Evolutionary conservation across 176 grass and related monocot genomes (phyloP).

Genomic region (Triticum timopheevii): DNA sequence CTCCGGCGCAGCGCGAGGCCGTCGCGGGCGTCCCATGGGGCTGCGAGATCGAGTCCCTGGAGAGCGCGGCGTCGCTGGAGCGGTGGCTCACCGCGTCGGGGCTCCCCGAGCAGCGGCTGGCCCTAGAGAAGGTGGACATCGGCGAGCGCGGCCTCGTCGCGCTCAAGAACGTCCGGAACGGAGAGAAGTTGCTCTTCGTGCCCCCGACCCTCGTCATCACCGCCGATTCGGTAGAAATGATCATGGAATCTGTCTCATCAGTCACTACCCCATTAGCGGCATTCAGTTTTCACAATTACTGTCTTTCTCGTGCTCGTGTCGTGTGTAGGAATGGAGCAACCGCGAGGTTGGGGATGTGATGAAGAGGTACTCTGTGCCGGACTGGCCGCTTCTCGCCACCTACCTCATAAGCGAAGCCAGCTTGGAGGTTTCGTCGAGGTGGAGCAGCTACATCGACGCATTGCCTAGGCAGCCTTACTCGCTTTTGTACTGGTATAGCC

Average conservation of each 20-base stretch:
- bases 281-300: slow-evolving; percentile 1
- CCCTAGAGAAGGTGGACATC: slow-evolving; percentile 66
- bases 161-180: slow-evolving; percentile 85
- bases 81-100: slow-evolving; percentile 79
- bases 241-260: not conserved
- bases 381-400: slow-evolving; percentile 92
- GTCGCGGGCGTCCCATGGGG: slow-evolving; percentile 60
- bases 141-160: slow-evolving; percentile 94
- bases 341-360: slow-evolving; percentile 68
- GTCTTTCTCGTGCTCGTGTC: slow-evolving; percentile 18
- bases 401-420: slow-evolving; percentile 96
- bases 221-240: slow-evolving; percentile 63
- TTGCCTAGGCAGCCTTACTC: slow-evolving; percentile 97
- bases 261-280: not conserved
- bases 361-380: slow-evolving; percentile 81
- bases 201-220: slow-evolving; percentile 89
- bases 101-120: slow-evolving; percentile 74
- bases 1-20: slow-evolving; percentile 29
- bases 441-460: slow-evolving; percentile 87
- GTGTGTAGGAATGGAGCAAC: slow-evolving; percentile 66
- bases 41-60: slow-evolving; percentile 87
- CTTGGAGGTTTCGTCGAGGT: slow-evolving; percentile 61
- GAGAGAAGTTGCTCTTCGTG: slow-evolving; percentile 98
- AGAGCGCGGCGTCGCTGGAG: slow-evolving; percentile 78
- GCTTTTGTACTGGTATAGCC: slow-evolving; percentile 85